Evolutionary conservation across 257 asterid genomes (phyloP), one percentile per base, ranked within the genome.

Genomic region (Fraxinus pennsylvanica): DNA sequence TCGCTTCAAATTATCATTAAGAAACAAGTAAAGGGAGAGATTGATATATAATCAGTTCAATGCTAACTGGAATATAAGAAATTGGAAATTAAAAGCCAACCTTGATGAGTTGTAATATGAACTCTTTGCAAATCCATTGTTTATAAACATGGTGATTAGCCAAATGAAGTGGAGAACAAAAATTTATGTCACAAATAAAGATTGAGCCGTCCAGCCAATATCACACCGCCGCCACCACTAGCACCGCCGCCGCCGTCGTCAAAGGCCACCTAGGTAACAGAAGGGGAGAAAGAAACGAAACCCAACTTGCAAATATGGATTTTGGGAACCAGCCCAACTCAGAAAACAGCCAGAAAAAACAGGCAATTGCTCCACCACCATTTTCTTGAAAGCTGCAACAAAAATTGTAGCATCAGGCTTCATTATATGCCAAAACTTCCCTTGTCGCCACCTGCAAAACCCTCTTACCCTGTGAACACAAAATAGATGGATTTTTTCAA

Each of bases 151-250:
- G 21, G 50, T 35, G 74, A 43, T 78, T 10, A 59, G 50, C 65
- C 65, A 67, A 81, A 29, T 6, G 13, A 70, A 78, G 77, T 74
- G 41, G 38, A 14, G 22, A 9, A 61, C 57, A 61, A n/a, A 41
- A 2, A 45, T 43, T 29, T 77, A 71, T 76, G 72, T 71, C 70
- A 82, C 71, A 71, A 70, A 75, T 29, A 79, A 78, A 85, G 94
- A 91, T 91, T 91, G 96, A 91, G 96, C 96, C 96, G 92, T 85
- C 86, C 92, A 87, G 94, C 94, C 94, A 90, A 90, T 88, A 90
- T 86, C 91, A 89, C 91, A 76, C 82, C 86, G 72, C 72, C 81
- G 72, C 72, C 81, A 57, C 78, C 89, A 78, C 80, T 84, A 25
- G 78, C 79, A 29, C 78, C 76, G 8, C 65, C 76, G 66, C 65